Evolutionary conservation across 805 yeast genomes (phyloP).

Genomic region (Hanseniaspora lindneri): DNA sequence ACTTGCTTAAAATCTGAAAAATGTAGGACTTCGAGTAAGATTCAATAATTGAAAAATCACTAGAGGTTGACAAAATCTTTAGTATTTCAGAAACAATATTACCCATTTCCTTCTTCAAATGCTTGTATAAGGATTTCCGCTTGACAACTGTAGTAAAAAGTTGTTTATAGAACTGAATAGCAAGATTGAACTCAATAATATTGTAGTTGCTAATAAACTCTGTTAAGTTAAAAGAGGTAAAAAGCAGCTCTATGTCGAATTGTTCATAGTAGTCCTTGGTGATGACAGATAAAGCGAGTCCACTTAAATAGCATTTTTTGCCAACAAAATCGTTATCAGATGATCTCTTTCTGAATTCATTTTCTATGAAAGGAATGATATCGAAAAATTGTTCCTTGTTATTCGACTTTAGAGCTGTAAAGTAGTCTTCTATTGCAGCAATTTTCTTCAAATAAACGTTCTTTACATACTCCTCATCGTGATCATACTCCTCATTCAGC

Average conservation of each 20-base stretch:
- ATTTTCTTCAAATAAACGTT: slow-evolving; percentile 8
- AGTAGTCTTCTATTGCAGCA: neutral
- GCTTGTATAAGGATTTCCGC: slow-evolving; percentile 11
- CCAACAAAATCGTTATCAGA: slow-evolving; percentile 7
- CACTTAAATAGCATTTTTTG: slow-evolving; percentile 7
- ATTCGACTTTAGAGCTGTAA: neutral
- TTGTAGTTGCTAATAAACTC: neutral
- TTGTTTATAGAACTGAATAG: slow-evolving; percentile 10
- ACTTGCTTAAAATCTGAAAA: slow-evolving; percentile 9
- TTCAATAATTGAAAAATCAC: slow-evolving; percentile 12
- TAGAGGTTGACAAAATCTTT: neutral
- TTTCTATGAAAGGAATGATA: slow-evolving; percentile 2
- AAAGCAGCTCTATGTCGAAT: slow-evolving; percentile 4
- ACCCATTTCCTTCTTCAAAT: neutral
- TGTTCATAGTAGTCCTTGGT: slow-evolving; percentile 9
- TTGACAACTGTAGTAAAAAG: slow-evolving; percentile 5
- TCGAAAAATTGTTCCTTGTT: neutral
- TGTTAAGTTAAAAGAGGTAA: neutral
- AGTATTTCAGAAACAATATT: neutral
- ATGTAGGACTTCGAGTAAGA: slow-evolving; percentile 13
- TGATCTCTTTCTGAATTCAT: neutral
- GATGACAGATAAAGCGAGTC: slow-evolving; percentile 2
- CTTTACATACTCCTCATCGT: slow-evolving; percentile 5
- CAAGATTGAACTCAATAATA: slow-evolving; percentile 12
- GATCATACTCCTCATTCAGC: slow-evolving; percentile 4